A percentile compares a stretch with the other conserved stretches of the same genome.
Evolutionary conservation across 139 green algal species (phyloP).

Genomic region (Microglena sp.): DNA sequence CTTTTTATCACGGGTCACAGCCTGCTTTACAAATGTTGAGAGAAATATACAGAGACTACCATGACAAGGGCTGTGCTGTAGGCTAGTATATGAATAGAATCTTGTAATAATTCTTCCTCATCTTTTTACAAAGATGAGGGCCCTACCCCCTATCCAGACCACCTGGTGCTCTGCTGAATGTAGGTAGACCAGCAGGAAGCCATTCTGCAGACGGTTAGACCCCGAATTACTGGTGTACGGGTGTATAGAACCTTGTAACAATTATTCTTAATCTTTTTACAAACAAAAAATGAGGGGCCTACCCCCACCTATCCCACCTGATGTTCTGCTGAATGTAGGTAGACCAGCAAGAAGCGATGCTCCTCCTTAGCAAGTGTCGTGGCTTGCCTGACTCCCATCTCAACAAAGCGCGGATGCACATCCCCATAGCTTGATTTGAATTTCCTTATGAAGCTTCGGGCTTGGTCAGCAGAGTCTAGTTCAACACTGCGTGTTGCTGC

Average conservation of each 20-base stretch:
- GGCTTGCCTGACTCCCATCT: slow-evolving; percentile 19
- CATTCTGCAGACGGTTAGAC: too few species aligned
- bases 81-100: too few species aligned
- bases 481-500: too few species aligned
- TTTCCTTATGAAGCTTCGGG: slow-evolving; percentile 12
- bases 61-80: too few species aligned
- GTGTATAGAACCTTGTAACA: too few species aligned
- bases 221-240: too few species aligned
- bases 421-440: slow-evolving; percentile 33
- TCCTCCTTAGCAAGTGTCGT: slow-evolving; percentile 39
- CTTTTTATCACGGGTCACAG: too few species aligned
- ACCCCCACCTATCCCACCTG: slow-evolving; percentile 25
- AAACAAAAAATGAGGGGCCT: neutral
- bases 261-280: neutral
- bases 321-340: slow-evolving; percentile 65
- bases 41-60: too few species aligned
- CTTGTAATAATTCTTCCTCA: too few species aligned
- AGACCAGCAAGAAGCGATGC: slow-evolving; percentile 69
- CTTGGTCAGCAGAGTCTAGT: slow-evolving; percentile 20
- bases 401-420: slow-evolving; percentile 25
- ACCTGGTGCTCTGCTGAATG: slow-evolving; percentile 62
- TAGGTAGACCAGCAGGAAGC: slow-evolving; percentile 74
- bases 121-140: neutral
- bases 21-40: too few species aligned
- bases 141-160: neutral